These are phyloP conservation scores for Candida railenensis DNA, from an alignment of 805 yeast genomes.

Conservation along the genomic window DNA sequence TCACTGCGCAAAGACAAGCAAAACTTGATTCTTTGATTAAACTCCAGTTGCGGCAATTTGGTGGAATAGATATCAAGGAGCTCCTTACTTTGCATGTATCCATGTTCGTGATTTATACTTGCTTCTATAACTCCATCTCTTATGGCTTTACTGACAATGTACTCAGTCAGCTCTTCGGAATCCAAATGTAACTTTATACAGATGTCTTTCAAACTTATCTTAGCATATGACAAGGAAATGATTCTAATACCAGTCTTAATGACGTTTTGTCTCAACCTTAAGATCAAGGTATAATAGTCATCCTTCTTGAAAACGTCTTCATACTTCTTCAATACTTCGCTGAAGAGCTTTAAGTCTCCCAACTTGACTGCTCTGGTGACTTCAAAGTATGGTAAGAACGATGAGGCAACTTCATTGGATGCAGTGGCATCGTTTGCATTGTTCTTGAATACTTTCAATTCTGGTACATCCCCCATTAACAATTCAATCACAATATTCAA, in stretches of 20 bases:
- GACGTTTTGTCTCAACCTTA: conserved; percentile 92
- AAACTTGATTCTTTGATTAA: conserved; percentile 91
- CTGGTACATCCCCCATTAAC: conserved; percentile 96
- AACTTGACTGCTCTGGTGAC: conserved; percentile 88
- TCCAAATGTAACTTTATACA: conserved; percentile 90
- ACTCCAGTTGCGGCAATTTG: conserved; percentile 77
- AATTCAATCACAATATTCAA: conserved; percentile 84
- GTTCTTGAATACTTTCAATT: conserved; percentile 75
- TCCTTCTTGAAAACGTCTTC: conserved; percentile 66
- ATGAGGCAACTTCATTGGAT: conserved; percentile 69
- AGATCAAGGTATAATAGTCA: conserved; percentile 78
- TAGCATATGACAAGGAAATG: conserved; percentile 86
- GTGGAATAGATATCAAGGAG: conserved; percentile 85
- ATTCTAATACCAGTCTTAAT: conserved; percentile 96
- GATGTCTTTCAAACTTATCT: conserved; percentile 88
- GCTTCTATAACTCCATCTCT: conserved; percentile 98
- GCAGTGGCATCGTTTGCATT: conserved; percentile 60
- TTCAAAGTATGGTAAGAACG: conserved; percentile 80
- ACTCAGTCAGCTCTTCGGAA: conserved; percentile 94
- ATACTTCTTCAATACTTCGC: conserved; percentile 63
- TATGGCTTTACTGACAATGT: conserved; percentile 93
- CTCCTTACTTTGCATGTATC: conserved; percentile 89
- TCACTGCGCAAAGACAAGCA: conserved; percentile 90
- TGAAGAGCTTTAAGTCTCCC: conserved; percentile 85
- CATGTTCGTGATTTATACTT: conserved; percentile 82